Conservation (phyloP, 2,329 filamentous ascomycete genomes). For the Rhytidhysteron rufulum region DNA sequence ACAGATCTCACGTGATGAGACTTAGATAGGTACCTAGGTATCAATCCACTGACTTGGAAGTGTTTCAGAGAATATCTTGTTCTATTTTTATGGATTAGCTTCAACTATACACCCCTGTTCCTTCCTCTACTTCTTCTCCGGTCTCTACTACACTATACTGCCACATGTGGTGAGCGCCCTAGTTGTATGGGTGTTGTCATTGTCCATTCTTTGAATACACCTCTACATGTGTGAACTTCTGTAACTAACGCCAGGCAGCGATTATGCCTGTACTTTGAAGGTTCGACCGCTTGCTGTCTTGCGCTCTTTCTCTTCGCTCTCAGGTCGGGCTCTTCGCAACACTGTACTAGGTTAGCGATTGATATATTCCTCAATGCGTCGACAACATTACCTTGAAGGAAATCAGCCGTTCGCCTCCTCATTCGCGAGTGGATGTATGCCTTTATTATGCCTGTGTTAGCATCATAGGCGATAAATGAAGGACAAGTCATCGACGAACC, state of each 20-base stretch:
- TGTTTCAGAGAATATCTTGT: too few species aligned
- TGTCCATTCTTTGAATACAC: not conserved
- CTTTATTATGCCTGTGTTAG: constrained; percentile 34
- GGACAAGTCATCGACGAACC: constrained; percentile 39
- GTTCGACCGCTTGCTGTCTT: constrained; percentile 97
- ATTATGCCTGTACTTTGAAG: constrained; percentile 62
- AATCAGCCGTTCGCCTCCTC: constrained; percentile 95
- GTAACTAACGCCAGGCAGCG: not conserved
- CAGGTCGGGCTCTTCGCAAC: constrained; percentile 89
- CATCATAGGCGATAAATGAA: constrained; percentile 2
- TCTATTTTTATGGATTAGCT: too few species aligned
- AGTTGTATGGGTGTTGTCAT: too few species aligned
- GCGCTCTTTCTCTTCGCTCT: constrained; percentile 93
- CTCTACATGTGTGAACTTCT: not conserved
- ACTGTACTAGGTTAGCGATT: constrained; percentile 56
- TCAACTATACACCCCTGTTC: too few species aligned
- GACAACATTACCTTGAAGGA: constrained; percentile 74
- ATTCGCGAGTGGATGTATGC: constrained; percentile 98
- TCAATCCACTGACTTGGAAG: too few species aligned
- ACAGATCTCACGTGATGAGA: too few species aligned
- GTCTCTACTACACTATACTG: too few species aligned
- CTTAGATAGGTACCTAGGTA: too few species aligned
- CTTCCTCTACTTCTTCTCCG: too few species aligned
- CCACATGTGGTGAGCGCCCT: too few species aligned
- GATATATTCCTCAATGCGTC: not conserved